Percentiles rank a stretch among this genome's conserved stretches.
Conservation (phyloP, 805 yeast species). For the Kluyveromyces siamensis region DNA sequence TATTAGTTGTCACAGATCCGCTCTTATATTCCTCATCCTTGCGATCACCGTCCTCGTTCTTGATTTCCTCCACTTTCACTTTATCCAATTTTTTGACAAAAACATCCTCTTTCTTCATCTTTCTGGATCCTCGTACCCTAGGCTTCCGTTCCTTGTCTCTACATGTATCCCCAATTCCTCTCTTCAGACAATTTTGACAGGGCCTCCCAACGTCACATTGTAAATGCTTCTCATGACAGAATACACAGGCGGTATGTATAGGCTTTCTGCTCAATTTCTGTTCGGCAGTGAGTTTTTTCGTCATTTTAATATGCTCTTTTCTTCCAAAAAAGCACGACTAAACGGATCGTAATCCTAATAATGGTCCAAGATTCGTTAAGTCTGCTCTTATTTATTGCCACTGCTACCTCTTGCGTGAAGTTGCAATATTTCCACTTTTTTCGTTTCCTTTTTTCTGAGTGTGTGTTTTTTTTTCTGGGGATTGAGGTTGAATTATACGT, state of each 20-base stretch:
- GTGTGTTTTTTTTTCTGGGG: neutral
- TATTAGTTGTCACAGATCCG: neutral
- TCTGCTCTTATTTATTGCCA: neutral
- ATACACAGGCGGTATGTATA: conserved; percentile 58
- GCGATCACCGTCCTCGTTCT: neutral
- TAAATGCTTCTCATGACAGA: conserved; percentile 64
- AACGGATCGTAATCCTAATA: neutral
- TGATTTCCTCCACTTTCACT: neutral
- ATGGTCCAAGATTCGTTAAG: neutral
- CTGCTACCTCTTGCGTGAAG: neutral
- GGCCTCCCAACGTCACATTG: conserved; percentile 65
- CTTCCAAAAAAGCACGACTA: neutral
- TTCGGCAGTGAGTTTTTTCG: conserved; percentile 46
- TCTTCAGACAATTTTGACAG: conserved; percentile 58
- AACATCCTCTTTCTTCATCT: neutral
- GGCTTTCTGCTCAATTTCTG: conserved; percentile 52
- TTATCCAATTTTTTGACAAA: neutral
- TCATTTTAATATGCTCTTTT: conserved; percentile 33
- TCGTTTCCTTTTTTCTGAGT: neutral
- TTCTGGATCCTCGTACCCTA: conserved; percentile 7
- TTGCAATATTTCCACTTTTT: neutral
- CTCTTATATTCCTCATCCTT: neutral
- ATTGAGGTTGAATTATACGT: too few relatives aligned
- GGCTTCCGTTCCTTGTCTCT: conserved; percentile 46
- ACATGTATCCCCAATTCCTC: conserved; percentile 49